Conservation (phyloP, 371 early-diverging fungal genomes). For the Rhizopus microsporus region DNA sequence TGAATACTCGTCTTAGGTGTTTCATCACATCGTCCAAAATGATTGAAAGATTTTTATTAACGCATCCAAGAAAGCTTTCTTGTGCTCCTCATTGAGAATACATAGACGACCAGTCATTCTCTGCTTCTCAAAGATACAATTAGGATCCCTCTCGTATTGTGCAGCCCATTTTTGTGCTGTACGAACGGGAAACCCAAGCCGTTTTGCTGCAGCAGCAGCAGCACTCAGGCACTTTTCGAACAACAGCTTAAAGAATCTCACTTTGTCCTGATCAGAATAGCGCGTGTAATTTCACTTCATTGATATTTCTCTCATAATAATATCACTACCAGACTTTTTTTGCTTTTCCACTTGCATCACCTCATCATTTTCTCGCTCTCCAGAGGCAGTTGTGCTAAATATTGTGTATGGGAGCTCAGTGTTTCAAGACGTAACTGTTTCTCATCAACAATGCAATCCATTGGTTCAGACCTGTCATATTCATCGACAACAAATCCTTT, state of each 20-base stretch:
- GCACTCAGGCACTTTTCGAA: conserved; percentile 18
- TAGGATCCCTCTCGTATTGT: conserved; percentile 19
- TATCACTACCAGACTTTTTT: no score
- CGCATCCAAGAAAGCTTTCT: conserved; percentile 8
- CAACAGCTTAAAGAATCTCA: background rate
- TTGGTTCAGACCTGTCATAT: conserved; percentile 11
- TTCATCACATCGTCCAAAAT: conserved; percentile 16
- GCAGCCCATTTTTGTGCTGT: conserved; percentile 15
- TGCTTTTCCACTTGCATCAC: no score
- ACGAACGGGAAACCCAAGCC: conserved; percentile 7
- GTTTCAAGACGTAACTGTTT: conserved; percentile 2
- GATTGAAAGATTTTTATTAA: background rate
- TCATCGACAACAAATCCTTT: conserved; percentile 13
- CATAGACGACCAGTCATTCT: conserved; percentile 12
- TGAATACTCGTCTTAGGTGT: conserved; percentile 7
- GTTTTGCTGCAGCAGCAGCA: conserved; percentile 12
- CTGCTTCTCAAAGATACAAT: conserved; percentile 17
- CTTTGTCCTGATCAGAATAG: conserved; percentile 15
- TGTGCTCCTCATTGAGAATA: conserved; percentile 16
- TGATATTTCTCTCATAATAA: conserved; percentile 13
- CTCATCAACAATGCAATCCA: conserved; percentile 24
- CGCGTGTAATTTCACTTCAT: conserved; percentile 9
- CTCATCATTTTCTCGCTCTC: background rate
- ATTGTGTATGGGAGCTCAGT: background rate
- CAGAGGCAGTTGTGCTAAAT: conserved; percentile 1